These are phyloP conservation scores for Cryptococcus neoformans DNA, from an alignment of 1,284 basidiomycete species.

Conservation along the genomic window DNA sequence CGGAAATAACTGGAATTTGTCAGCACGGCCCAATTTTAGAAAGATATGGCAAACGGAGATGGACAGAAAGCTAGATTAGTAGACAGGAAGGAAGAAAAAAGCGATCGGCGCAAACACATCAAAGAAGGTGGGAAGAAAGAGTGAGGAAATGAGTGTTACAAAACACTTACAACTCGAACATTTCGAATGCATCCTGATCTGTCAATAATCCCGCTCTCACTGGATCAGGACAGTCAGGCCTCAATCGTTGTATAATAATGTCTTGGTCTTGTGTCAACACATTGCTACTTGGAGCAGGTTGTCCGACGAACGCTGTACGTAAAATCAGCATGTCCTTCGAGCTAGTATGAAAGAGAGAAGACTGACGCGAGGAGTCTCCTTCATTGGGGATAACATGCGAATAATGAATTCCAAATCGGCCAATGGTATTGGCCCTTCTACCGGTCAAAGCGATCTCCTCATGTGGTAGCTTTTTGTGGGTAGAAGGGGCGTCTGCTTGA, in stretches of 20 bases:
- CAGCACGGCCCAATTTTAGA: neutral
- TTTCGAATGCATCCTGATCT: conserved; percentile 29
- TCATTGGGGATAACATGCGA: conserved; percentile 29
- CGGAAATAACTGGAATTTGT: conserved; percentile 27
- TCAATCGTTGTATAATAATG: conserved; percentile 6
- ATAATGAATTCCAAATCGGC: conserved; percentile 16
- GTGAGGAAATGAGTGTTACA: neutral
- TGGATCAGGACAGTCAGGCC: conserved; percentile 28
- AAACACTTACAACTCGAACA: conserved; percentile 38
- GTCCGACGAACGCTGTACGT: neutral
- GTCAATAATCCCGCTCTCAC: conserved; percentile 33
- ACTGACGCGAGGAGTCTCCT: conserved; percentile 25
- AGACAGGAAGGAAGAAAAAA: too few relatives aligned
- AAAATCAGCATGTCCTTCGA: neutral
- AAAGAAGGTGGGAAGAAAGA: neutral
- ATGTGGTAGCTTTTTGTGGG: too few relatives aligned
- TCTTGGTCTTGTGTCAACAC: neutral
- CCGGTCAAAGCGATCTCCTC: too few relatives aligned
- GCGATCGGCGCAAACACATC: too few relatives aligned
- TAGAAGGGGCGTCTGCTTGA: neutral
- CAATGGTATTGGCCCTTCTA: neutral
- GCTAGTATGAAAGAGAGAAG: neutral
- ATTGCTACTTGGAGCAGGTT: neutral
- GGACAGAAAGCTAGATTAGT: too few relatives aligned
- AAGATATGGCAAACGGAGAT: too few relatives aligned